Conservation (phyloP, 805 yeast genomes). For the Candida boidinii region DNA sequence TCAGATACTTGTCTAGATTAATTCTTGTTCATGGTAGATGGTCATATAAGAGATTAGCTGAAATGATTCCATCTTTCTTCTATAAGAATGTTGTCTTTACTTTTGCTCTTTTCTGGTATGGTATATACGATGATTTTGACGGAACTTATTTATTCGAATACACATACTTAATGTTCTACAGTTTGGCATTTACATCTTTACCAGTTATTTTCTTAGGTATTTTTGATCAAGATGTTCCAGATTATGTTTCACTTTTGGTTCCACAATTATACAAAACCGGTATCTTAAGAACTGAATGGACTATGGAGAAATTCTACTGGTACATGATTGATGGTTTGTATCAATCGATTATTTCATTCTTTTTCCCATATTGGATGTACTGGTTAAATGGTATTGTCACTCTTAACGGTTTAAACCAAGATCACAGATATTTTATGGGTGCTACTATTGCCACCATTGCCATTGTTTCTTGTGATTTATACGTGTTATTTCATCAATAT, state of each 20-base stretch:
- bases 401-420: constrained; percentile 38
- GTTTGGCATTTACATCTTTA: constrained; percentile 73
- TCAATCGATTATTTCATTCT: constrained; percentile 65
- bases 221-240: constrained; percentile 74
- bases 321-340: constrained; percentile 74
- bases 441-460: constrained; percentile 58
- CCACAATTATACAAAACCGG: constrained; percentile 74
- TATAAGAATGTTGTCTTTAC: constrained; percentile 74
- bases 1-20: constrained; percentile 59
- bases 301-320: constrained; percentile 55
- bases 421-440: constrained; percentile 72
- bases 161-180: constrained; percentile 74
- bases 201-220: constrained; percentile 75
- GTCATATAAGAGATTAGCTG: constrained; percentile 76
- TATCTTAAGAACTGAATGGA: constrained; percentile 66
- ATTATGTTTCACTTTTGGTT: constrained; percentile 56
- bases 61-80: constrained; percentile 78
- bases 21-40: constrained; percentile 77
- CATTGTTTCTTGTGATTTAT: constrained; percentile 57
- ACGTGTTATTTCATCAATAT: constrained; percentile 57
- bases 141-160: constrained; percentile 74
- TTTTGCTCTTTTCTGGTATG: constrained; percentile 71
- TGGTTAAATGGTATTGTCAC: constrained; percentile 34
- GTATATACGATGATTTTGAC: constrained; percentile 65
- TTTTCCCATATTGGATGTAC: constrained; percentile 59